A percentile compares a stretch with the other conserved stretches of the same genome.
Conservation (phyloP, 1,139 yeast genomes). For the Kodamaea derodonti region DNA sequence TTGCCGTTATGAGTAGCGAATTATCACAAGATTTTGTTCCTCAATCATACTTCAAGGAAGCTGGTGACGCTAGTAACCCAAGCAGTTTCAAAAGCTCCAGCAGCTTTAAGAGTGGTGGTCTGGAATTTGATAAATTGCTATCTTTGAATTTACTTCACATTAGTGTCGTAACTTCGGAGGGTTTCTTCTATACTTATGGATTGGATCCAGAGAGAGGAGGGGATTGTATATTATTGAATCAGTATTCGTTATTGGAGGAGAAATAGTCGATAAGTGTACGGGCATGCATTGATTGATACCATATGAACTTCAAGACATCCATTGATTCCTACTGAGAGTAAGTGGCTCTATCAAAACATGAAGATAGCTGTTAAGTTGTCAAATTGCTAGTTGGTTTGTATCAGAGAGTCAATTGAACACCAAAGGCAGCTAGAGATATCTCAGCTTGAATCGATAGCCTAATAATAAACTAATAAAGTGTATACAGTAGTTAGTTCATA, state of each 20-base stretch:
- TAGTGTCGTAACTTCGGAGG: constrained; percentile 83
- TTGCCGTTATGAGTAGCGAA: constrained; percentile 53
- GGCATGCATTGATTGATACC: not conserved
- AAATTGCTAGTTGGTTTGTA: too few species aligned
- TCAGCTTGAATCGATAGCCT: too few species aligned
- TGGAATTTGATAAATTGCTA: constrained; percentile 28
- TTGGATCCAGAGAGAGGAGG: constrained; percentile 90
- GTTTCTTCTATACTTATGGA: constrained; percentile 79
- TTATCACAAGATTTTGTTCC: constrained; percentile 38
- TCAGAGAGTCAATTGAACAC: too few species aligned
- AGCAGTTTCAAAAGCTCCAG: constrained; percentile 1
- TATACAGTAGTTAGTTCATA: too few species aligned
- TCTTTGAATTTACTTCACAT: constrained; percentile 57
- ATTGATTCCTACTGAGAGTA: too few species aligned
- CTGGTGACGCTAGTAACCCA: constrained; percentile 8
- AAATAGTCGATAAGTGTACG: too few species aligned
- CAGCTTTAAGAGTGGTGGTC: not conserved
- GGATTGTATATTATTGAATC: constrained; percentile 78
- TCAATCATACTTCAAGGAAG: constrained; percentile 26
- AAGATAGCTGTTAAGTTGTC: too few species aligned
- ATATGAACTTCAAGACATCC: constrained; percentile 3
- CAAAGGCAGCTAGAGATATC: too few species aligned
- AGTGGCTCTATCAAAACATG: too few species aligned
- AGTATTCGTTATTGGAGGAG: constrained; percentile 48
- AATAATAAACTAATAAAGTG: too few species aligned